Evolutionary conservation across 2,329 filamentous ascomycete species (phyloP), one percentile per base, ranked within the genome.

Genomic region (Chaetoscypha palmicola): DNA sequence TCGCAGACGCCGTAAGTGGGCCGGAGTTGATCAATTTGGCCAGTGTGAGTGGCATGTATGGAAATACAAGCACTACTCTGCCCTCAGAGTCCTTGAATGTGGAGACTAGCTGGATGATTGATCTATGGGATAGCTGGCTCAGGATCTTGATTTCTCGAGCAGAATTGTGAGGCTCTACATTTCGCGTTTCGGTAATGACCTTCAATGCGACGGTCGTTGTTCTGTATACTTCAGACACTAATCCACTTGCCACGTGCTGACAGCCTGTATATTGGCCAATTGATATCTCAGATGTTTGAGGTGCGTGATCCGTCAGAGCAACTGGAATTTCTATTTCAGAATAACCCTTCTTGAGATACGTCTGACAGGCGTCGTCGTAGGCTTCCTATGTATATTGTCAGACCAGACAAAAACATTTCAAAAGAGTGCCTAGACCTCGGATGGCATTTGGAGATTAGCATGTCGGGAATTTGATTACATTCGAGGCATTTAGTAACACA

Each of bases 161-260:
- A 1, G 88, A 83, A 60, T 94, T 81, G 64, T 98, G 92, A 8
- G 92, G 92, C 46, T 85, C 80, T 28, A 81, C 74, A 66, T 83
- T 79, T 42, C 74, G 71, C 28, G 81, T 81, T 23, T 86, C 81
- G 21, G 79, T 80, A 26, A 92, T 94, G 47, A 96, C 80, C 62
- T 98, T 98, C 38, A 98, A 69, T 2, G 91, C 92, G 4, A 83
- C 71, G 14, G 62, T 63, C 16, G 66, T 62, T 14, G 69, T 67
- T 55, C 82, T 82, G 67, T 90, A 97, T 39, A 98, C 80, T 43
- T 82, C 78, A 14, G 91, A 92, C 49, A 88, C 92, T 10, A 91
- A 70, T 16, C 92, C 92, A 50, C 70, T 69, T 35, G 71, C 70
- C n/a, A 82, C 58, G 52, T 72, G 71, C 20, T 66, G 64, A 58